These are phyloP conservation scores for Verticillium isaacii DNA, from an alignment of 2,329 filamentous ascomycete species.

Conservation along the genomic window DNA sequence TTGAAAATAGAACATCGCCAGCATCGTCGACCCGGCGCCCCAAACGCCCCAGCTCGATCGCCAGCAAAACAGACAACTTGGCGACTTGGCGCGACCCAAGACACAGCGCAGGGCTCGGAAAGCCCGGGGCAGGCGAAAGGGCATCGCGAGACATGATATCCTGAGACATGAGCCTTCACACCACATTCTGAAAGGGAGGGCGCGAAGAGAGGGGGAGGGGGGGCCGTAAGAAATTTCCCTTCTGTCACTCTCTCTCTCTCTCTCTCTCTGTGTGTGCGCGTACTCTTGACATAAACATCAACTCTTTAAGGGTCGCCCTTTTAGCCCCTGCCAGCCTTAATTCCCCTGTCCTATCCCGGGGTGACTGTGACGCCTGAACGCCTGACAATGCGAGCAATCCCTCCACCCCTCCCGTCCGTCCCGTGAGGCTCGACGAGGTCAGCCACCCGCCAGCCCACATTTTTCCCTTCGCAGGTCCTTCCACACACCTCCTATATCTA, in stretches of 20 bases:
- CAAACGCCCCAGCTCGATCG: neutral
- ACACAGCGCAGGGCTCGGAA: neutral
- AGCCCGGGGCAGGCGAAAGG: neutral
- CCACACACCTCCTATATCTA: neutral
- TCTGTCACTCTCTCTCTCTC: neutral
- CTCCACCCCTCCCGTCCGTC: neutral
- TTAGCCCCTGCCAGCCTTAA: neutral
- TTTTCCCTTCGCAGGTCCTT: constrained; percentile 3
- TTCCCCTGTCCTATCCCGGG: neutral
- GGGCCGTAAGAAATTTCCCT: neutral
- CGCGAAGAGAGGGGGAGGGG: neutral
- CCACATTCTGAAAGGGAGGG: neutral
- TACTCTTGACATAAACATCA: neutral
- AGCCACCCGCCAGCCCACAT: neutral
- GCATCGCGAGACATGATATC: neutral
- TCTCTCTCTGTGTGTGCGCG: neutral
- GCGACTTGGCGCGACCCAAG: neutral
- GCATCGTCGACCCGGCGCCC: neutral
- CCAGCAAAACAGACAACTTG: neutral
- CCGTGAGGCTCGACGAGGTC: neutral
- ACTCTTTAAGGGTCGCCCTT: neutral
- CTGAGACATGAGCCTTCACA: neutral
- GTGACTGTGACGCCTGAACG: constrained; percentile 4
- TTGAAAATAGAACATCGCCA: neutral
- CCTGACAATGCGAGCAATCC: constrained; percentile 4